These are phyloP conservation scores for Globisporangium nunn DNA, from an alignment of 352 stramenopile species.

Conservation along the genomic window DNA sequence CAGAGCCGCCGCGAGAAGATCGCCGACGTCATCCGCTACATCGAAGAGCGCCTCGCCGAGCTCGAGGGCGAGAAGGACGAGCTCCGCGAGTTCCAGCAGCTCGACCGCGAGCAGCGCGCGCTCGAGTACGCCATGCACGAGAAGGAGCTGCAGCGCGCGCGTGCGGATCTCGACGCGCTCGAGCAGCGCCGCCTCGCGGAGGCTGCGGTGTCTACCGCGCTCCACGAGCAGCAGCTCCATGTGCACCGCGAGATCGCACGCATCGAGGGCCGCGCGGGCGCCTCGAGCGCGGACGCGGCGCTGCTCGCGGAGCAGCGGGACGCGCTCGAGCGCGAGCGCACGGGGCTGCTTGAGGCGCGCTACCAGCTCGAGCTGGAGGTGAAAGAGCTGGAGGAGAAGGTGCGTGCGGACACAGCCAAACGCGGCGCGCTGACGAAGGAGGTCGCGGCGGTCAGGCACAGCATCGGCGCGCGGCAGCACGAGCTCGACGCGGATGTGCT, in stretches of 20 bases:
- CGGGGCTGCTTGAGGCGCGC: slow-evolving; percentile 62
- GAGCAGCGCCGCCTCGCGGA: slow-evolving; percentile 63
- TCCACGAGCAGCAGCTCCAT: slow-evolving; percentile 66
- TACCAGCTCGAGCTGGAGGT: slow-evolving; percentile 83
- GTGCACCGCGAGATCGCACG: slow-evolving; percentile 42
- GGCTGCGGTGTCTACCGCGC: slow-evolving; percentile 30
- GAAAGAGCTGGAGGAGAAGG: slow-evolving; percentile 58
- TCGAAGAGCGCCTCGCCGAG: slow-evolving; percentile 91
- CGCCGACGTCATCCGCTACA: slow-evolving; percentile 92
- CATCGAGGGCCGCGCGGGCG: slow-evolving; percentile 27
- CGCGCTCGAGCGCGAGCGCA: slow-evolving; percentile 61
- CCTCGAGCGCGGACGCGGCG: slow-evolving; percentile 33
- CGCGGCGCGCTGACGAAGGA: slow-evolving; percentile 45
- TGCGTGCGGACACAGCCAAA: slow-evolving; percentile 39
- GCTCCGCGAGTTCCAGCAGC: slow-evolving; percentile 90
- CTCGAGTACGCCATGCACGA: slow-evolving; percentile 97
- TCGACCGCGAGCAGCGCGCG: slow-evolving; percentile 93
- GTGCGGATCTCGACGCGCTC: slow-evolving; percentile 53
- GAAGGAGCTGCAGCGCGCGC: slow-evolving; percentile 72
- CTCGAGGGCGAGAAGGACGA: slow-evolving; percentile 99
- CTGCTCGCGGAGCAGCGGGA: slow-evolving; percentile 45
- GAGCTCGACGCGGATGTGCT: slow-evolving; percentile 47
- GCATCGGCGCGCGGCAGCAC: slow-evolving; percentile 44
- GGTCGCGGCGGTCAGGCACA: slow-evolving; percentile 32
- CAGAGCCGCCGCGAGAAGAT: slow-evolving; percentile 94